Conservation (phyloP, 345 rosid species). For the Erucastrum elatum region DNA sequence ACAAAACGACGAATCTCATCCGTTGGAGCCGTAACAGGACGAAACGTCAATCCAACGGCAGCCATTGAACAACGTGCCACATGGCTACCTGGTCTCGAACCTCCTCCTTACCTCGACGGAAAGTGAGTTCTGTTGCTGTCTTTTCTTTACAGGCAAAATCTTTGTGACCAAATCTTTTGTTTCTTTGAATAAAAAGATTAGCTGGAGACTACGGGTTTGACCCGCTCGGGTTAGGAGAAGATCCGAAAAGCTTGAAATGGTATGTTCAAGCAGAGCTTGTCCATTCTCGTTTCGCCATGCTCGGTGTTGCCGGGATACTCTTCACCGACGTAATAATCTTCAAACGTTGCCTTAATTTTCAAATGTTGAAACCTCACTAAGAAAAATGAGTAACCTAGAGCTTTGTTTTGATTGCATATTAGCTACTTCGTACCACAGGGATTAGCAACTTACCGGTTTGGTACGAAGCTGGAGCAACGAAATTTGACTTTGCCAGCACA, state of each 20-base stretch:
- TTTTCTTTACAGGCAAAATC: neutral
- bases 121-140: slow-evolving; percentile 49
- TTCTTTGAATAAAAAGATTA: slow-evolving; percentile 44
- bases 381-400: neutral
- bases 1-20: slow-evolving; percentile 24
- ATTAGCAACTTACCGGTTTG: slow-evolving; percentile 74
- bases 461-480: slow-evolving; percentile 91
- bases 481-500: slow-evolving; percentile 72
- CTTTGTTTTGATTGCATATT: slow-evolving; percentile 31
- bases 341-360: neutral
- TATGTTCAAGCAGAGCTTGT: slow-evolving; percentile 95
- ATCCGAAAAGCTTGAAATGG: slow-evolving; percentile 88
- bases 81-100: slow-evolving; percentile 93
- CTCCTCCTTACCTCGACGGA: slow-evolving; percentile 87
- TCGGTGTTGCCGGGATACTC: slow-evolving; percentile 89
- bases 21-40: slow-evolving; percentile 9
- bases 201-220: slow-evolving; percentile 91
- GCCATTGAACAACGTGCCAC: slow-evolving; percentile 73
- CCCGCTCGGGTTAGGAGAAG: slow-evolving; percentile 93
- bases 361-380: neutral
- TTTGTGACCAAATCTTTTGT: neutral
- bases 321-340: slow-evolving; percentile 65
- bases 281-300: slow-evolving; percentile 92
- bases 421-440: slow-evolving; percentile 81
- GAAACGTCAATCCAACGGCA: slow-evolving; percentile 18